Base-by-base conservation (phyloP, 805 yeast genomes). In the Saturnispora saitoi region DNA sequence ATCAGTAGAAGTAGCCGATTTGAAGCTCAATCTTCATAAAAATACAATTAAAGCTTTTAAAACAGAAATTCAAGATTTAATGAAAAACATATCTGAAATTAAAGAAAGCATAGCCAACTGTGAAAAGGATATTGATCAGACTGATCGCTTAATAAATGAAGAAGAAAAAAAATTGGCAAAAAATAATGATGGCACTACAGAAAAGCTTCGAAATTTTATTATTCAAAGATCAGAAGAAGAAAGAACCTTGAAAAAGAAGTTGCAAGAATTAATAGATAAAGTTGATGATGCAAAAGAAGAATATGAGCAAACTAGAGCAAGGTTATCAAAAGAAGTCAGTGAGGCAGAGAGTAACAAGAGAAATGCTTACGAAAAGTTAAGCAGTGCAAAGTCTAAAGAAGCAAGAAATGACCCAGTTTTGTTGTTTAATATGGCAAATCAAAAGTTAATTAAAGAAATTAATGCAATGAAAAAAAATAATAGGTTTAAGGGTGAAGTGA, bases 371-470 rank as follows among this genome's bases (percentile, higher is more conserved):
- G 32, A 32, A 7, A 48, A 48, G 42, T 19, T 46, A 11, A 14
- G 39, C 5, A 48, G 43, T 9, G 47, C 52, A 3, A 43, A 34
- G 14, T 31, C 43, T 14, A 34, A 47, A 17, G 46, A 53, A 12
- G 46, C 45, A n/a, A 48, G 47, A 6, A 54, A 54, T 20, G 55
- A 53, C 36, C 59, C 64, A 5, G 52, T 57, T 17, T 69, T 72
- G 11, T 76, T 81, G 1, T 83, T 79, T 70, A 83, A 82, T 7
- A 52, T 52, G 1, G 65, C 67, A 5, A 72, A 80, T 59, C 64
- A 63, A 8, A 43, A 50, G 2, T 58, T 82, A 6, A 55, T 81
- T 22, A 54, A 58, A 3, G 75, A 68, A 4, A 73, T 82, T 6
- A 54, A 64, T 12, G 42, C 54, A 0, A 14, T 39, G 32, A 46